Evolutionary conservation across 768 basidiomycete species (phyloP), one percentile per base, ranked within the genome.

Genomic region (Lactifluus hygrophoroides): DNA sequence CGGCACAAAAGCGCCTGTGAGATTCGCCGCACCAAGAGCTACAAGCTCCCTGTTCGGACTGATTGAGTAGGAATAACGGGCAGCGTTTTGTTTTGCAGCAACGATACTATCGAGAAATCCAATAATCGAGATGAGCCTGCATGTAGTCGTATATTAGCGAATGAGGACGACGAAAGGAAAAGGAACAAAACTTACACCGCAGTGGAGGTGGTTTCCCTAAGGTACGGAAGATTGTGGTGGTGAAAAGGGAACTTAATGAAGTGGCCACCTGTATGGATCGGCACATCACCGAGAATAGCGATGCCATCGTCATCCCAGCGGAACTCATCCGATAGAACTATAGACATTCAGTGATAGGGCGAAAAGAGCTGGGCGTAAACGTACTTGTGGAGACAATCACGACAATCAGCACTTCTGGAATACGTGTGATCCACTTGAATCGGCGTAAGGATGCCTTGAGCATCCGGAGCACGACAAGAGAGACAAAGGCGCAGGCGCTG

Each of bases 51-150:
- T 86, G 69, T 98, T 99, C 0, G 94, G 92, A 62, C 84, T 89
- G 62, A 98, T 88, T 0, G 88, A 80, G 69, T 97, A 86, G 3
- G 90, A 88, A 67, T 86, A 97, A 13, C 85, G 84, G 3, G 83
- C 80, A 0, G 84, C 83, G 59, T 89, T 94, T 69, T 97, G 94
- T 67, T 98, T 96, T 2, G 95, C 95, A 0, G 94, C 90, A 2
- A 94, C 92, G 61, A 96, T 93, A 60, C 88, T 91, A 69, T 99
- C 95, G 60, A 99, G 75, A 69, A 94, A 96, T 1, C 96, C 96
- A 21, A 92, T 80, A 42, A 95, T 78, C 0, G 88, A 81, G 50
- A 90, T 86, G 52, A 93, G 69, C 32, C 88, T 90, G 64, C 19
- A 32, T 43, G 40, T 19, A 19, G 44, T n/a, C 23, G 28, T n/a